Conservation (phyloP, 2,329 filamentous ascomycete genomes). For the Didymella exigua region DNA sequence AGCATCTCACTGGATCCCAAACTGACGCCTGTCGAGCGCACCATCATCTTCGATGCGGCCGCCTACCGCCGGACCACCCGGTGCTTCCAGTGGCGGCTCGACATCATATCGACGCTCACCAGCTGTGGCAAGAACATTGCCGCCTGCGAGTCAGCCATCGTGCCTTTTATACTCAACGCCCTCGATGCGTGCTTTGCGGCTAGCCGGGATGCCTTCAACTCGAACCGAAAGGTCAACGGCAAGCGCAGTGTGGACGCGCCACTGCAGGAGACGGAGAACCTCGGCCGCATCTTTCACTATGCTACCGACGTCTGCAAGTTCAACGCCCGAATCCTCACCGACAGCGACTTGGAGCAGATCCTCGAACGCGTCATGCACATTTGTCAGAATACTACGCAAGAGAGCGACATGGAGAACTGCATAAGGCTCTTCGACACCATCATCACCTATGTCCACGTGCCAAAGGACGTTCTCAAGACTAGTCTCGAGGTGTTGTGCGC, state of each 20-base stretch:
- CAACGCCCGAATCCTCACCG: conserved; percentile 71
- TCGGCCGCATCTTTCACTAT: conserved; percentile 68
- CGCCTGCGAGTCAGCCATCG: conserved; percentile 44
- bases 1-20: conserved; percentile 42
- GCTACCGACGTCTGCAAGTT: conserved; percentile 75
- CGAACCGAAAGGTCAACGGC: conserved; percentile 30
- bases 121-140: conserved; percentile 47
- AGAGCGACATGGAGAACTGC: conserved; percentile 69
- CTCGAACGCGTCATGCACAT: conserved; percentile 69
- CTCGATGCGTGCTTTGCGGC: conserved; percentile 43
- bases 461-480: conserved; percentile 64
- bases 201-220: conserved; percentile 34
- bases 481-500: conserved; percentile 75
- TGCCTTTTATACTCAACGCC: conserved; percentile 41
- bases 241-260: conserved; percentile 33
- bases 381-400: conserved; percentile 69
- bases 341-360: conserved; percentile 64
- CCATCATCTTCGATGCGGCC: conserved; percentile 47
- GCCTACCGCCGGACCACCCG: conserved; percentile 34
- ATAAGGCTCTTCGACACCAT: conserved; percentile 72
- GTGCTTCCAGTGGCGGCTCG: conserved; percentile 41
- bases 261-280: conserved; percentile 35
- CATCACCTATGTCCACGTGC: conserved; percentile 74
- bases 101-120: conserved; percentile 46
- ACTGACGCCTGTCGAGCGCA: conserved; percentile 45